These are phyloP conservation scores for Aphanomyces euteiches DNA, from an alignment of 352 stramenopile genomes.

Conservation along the genomic window DNA sequence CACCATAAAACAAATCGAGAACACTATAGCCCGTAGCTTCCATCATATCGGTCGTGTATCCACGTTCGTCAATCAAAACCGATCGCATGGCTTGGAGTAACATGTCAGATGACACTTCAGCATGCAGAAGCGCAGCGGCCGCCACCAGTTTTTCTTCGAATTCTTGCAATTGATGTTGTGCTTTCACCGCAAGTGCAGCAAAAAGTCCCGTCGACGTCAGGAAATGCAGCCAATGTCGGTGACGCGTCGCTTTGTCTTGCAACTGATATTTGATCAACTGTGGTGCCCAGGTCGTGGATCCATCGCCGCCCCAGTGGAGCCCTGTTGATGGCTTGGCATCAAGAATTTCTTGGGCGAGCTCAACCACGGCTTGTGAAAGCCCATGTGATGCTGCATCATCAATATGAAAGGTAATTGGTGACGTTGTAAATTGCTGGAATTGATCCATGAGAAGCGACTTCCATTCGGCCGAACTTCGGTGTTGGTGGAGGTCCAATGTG, in stretches of 20 bases:
- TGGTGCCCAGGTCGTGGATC: slow-evolving; percentile 48
- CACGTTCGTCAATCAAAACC: slow-evolving; percentile 57
- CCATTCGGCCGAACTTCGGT: slow-evolving; percentile 21
- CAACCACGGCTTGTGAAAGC: slow-evolving; percentile 56
- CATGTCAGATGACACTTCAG: slow-evolving; percentile 42
- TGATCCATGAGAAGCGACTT: slow-evolving; percentile 14
- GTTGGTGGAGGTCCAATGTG: slow-evolving; percentile 10
- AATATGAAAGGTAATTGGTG: background rate
- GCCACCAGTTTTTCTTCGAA: slow-evolving; percentile 75
- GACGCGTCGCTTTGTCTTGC: slow-evolving; percentile 67
- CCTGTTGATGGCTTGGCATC: slow-evolving; percentile 76
- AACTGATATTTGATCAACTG: slow-evolving; percentile 84
- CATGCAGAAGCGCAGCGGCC: slow-evolving; percentile 48
- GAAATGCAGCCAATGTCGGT: slow-evolving; percentile 61
- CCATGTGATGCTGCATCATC: background rate
- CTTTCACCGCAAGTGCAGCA: background rate
- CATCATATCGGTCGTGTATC: slow-evolving; percentile 76
- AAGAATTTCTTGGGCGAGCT: slow-evolving; percentile 65
- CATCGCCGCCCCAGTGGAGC: slow-evolving; percentile 65
- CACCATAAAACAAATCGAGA: slow-evolving; percentile 86
- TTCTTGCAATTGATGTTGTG: slow-evolving; percentile 47
- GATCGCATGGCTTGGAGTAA: slow-evolving; percentile 71
- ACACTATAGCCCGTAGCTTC: slow-evolving; percentile 75
- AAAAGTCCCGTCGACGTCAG: slow-evolving; percentile 37
- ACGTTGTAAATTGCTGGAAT: slow-evolving; percentile 19